Evolutionary conservation across 73 alveolate species (phyloP).

Genomic region (Paramecium tetraurelia): DNA sequence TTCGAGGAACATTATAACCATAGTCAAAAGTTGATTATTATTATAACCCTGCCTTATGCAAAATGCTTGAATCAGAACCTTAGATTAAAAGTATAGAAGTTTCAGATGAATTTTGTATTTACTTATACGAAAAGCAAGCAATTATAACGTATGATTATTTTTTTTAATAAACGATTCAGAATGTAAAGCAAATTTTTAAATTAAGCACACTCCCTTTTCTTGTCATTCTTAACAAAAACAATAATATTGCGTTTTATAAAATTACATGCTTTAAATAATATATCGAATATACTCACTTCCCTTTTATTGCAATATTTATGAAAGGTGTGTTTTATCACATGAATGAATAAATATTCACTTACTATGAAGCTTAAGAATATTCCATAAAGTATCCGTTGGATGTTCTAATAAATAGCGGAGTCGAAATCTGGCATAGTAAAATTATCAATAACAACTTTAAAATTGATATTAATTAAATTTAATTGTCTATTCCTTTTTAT

Average conservation of each 20-base stretch:
- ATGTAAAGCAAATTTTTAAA: neutral
- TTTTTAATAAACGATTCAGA: neutral
- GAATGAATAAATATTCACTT: neutral
- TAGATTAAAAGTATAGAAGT: neutral
- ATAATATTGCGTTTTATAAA: neutral
- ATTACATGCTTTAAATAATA: neutral
- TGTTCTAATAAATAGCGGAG: no score
- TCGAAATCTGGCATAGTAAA: neutral
- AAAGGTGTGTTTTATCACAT: neutral
- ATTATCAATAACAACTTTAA: neutral
- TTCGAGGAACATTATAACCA: neutral
- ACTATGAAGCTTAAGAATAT: neutral
- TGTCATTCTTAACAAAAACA: neutral
- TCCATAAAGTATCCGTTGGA: neutral
- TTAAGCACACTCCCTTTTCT: neutral
- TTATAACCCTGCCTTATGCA: neutral
- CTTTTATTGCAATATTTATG: neutral
- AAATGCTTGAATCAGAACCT: neutral
- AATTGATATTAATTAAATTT: neutral
- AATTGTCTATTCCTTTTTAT: neutral
- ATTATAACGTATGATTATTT: neutral
- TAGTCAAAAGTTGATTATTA: neutral
- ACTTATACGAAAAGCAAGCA: neutral
- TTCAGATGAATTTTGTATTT: neutral
- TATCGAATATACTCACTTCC: neutral